Percentiles rank a stretch among this genome's conserved stretches.
Conservation (phyloP, 2,329 filamentous ascomycete genomes). For the Fusarium kyushuense region DNA sequence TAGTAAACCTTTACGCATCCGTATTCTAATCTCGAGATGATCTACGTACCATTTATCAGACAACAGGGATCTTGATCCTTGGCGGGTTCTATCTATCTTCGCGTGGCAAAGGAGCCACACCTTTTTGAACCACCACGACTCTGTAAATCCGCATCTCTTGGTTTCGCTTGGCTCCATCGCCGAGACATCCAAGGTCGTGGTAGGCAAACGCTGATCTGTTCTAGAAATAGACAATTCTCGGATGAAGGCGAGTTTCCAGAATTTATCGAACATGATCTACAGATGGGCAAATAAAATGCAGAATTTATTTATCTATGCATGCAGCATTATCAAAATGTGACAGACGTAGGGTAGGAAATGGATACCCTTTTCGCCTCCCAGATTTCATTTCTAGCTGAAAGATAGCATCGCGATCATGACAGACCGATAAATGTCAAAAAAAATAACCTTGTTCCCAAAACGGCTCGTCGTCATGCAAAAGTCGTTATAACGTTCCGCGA, state of each 20-base stretch:
- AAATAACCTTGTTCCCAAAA: background rate
- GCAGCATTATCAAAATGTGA: background rate
- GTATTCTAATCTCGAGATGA: background rate
- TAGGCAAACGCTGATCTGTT: background rate
- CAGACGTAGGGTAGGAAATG: background rate
- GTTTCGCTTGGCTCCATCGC: conserved; percentile 7
- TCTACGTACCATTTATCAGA: background rate
- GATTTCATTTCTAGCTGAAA: background rate
- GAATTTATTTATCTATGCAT: background rate
- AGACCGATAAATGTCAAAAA: background rate
- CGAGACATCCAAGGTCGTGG: conserved; percentile 7
- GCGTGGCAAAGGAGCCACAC: conserved; percentile 9
- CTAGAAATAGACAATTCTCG: background rate
- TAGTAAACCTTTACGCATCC: conserved; percentile 11
- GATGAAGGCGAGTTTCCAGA: background rate
- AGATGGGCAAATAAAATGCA: background rate
- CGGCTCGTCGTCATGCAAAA: background rate
- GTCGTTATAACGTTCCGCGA: background rate
- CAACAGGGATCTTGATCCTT: conserved; percentile 11
- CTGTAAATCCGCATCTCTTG: conserved; percentile 5
- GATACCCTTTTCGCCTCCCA: background rate
- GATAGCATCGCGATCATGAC: conserved; percentile 6
- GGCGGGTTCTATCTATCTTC: background rate
- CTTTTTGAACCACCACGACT: background rate
- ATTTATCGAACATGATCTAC: background rate